Evolutionary conservation across 345 rosid species (phyloP).

Genomic region (Ricinus communis): DNA sequence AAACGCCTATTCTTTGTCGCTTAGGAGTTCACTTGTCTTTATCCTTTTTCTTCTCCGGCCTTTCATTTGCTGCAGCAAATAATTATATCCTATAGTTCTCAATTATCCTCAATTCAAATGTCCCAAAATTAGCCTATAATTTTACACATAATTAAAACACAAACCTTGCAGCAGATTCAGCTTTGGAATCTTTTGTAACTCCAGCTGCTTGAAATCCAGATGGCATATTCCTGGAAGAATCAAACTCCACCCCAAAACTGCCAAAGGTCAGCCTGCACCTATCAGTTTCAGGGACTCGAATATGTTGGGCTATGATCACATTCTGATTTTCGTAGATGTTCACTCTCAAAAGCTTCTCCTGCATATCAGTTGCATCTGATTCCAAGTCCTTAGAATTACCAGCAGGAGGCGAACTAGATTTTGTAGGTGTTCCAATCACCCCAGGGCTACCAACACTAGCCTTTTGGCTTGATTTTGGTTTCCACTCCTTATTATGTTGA

Average conservation of each 20-base stretch:
- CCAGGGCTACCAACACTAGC: constrained; percentile 44
- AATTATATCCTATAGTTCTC: too few species aligned
- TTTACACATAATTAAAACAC: constrained; percentile 18
- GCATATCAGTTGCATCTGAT: constrained; percentile 46
- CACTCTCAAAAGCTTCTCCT: constrained; percentile 48
- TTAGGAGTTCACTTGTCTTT: neutral
- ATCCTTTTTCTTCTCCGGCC: neutral
- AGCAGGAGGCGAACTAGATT: constrained; percentile 44
- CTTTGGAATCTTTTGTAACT: constrained; percentile 46
- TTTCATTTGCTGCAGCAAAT: neutral
- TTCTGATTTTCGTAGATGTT: constrained; percentile 57
- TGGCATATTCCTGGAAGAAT: constrained; percentile 37
- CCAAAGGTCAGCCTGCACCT: constrained; percentile 78
- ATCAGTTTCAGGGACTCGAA: constrained; percentile 80
- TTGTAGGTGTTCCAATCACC: constrained; percentile 63
- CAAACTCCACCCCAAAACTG: constrained; percentile 67
- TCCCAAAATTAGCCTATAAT: neutral
- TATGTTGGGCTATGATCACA: constrained; percentile 82
- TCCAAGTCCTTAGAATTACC: constrained; percentile 48
- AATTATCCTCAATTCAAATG: too few species aligned
- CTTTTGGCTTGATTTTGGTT: constrained; percentile 74
- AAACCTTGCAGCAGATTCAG: constrained; percentile 58
- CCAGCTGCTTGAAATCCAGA: constrained; percentile 39
- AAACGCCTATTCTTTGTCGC: too few species aligned
- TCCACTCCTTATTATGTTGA: constrained; percentile 80